Conservation (phyloP, 2,329 filamentous ascomycete species). For the Talaromyces piceae region DNA sequence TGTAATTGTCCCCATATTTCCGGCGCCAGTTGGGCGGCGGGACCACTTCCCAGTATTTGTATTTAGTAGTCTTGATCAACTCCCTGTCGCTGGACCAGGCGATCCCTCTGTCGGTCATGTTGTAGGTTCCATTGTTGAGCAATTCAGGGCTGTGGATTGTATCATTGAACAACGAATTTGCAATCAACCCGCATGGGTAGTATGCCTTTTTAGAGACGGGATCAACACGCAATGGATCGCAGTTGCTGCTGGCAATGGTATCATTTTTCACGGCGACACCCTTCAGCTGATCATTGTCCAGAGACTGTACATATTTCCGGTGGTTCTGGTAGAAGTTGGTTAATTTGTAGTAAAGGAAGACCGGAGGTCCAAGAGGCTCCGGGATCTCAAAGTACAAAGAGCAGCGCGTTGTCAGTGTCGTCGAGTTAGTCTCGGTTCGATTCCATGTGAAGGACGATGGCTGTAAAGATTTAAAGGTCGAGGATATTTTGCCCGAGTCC, state of each 20-base stretch:
- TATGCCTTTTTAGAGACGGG: slow-evolving; percentile 57
- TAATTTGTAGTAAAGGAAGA: slow-evolving; percentile 89
- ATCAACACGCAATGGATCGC: slow-evolving; percentile 61
- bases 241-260: slow-evolving; percentile 62
- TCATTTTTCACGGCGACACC: slow-evolving; percentile 56
- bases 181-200: slow-evolving; percentile 92
- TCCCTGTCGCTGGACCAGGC: slow-evolving; percentile 79
- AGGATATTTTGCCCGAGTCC: slow-evolving; percentile 45
- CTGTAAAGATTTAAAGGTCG: slow-evolving; percentile 60
- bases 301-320: slow-evolving; percentile 86
- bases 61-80: slow-evolving; percentile 65
- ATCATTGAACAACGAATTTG: slow-evolving; percentile 97
- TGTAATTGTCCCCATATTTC: slow-evolving; percentile 66
- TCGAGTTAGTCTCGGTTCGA: slow-evolving; percentile 14
- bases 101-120: slow-evolving; percentile 70
- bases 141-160: slow-evolving; percentile 63
- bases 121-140: slow-evolving; percentile 45
- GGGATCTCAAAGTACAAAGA: slow-evolving; percentile 71
- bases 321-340: slow-evolving; percentile 99
- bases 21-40: slow-evolving; percentile 81
- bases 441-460: slow-evolving; percentile 25
- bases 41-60: slow-evolving; percentile 57
- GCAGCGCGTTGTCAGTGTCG: slow-evolving; percentile 48
- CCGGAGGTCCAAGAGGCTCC: slow-evolving; percentile 68
- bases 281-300: slow-evolving; percentile 74